Conservation (phyloP, 176 grass and related monocot species). For the Calamus simplicifolius region DNA sequence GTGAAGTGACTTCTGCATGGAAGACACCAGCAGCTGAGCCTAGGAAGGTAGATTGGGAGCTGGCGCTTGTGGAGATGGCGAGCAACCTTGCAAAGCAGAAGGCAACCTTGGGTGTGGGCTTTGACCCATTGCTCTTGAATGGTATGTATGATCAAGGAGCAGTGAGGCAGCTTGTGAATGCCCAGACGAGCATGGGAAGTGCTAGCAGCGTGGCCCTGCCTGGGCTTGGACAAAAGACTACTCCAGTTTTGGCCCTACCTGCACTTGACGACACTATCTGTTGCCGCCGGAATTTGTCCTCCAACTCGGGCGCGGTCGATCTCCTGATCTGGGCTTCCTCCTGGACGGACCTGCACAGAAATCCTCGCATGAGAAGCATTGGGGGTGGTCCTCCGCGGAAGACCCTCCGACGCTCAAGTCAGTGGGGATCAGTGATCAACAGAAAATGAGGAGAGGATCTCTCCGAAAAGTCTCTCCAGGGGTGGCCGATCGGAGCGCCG, state of each 20-base stretch:
- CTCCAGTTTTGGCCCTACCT: constrained; percentile 49
- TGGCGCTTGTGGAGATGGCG: constrained; percentile 57
- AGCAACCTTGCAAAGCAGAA: constrained; percentile 57
- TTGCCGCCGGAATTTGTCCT: too few species aligned
- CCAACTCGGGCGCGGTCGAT: too few species aligned
- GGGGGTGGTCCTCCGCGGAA: too few species aligned
- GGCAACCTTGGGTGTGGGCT: constrained; percentile 39
- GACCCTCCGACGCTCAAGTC: too few species aligned
- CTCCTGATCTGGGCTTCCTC: too few species aligned
- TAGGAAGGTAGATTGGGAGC: constrained; percentile 75
- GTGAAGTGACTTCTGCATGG: constrained; percentile 50
- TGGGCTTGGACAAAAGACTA: neutral
- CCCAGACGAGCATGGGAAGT: constrained; percentile 42
- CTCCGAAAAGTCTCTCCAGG: too few species aligned
- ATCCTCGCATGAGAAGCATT: too few species aligned
- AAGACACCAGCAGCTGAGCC: constrained; percentile 47
- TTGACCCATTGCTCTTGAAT: constrained; percentile 60
- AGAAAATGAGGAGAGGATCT: too few species aligned
- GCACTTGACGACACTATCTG: constrained; percentile 33
- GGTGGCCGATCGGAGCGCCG: too few species aligned
- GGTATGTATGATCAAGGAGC: constrained; percentile 81
- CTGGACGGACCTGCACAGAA: too few species aligned
- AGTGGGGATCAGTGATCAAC: too few species aligned
- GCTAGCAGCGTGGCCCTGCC: constrained; percentile 63
- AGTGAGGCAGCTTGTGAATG: constrained; percentile 33